A percentile compares a stretch with the other conserved stretches of the same genome.
Evolutionary conservation across 495 filamentous ascomycete species (phyloP).

Genomic region (Daldinia bambusicola): DNA sequence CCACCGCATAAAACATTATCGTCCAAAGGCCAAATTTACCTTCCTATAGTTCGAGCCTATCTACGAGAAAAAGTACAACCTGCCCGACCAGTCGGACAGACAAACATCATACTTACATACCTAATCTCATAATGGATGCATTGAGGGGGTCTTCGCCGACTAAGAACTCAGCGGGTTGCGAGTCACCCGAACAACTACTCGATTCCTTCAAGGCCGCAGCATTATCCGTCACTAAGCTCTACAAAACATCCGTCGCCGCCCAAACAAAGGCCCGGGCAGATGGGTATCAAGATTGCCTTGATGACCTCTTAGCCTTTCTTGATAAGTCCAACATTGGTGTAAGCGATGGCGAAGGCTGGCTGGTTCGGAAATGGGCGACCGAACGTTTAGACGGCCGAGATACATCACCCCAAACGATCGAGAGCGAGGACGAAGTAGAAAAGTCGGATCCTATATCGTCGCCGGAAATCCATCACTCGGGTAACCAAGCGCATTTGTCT

Average conservation of each 20-base stretch:
- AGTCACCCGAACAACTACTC: constrained; percentile 81
- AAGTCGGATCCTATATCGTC: constrained; percentile 68
- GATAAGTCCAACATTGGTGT: constrained; percentile 82
- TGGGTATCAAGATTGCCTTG: constrained; percentile 94
- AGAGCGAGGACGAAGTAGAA: constrained; percentile 79
- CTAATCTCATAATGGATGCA: constrained; percentile 39
- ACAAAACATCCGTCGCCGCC: constrained; percentile 85
- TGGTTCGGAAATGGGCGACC: constrained; percentile 83
- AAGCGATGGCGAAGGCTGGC: constrained; percentile 82
- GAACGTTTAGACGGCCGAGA: constrained; percentile 75
- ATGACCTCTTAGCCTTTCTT: constrained; percentile 85
- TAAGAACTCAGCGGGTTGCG: constrained; percentile 47
- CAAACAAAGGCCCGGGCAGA: constrained; percentile 76
- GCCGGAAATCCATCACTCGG: constrained; percentile 67
- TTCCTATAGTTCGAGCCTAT: constrained; percentile 11
- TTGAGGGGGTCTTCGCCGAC: constrained; percentile 48
- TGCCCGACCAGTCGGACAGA: not conserved
- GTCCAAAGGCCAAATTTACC: not conserved
- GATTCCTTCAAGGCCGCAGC: constrained; percentile 92
- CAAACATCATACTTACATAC: not conserved
- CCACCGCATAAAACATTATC: constrained; percentile 11
- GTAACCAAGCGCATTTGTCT: constrained; percentile 50
- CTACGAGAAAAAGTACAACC: not conserved
- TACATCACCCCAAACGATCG: constrained; percentile 55
- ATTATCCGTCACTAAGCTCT: constrained; percentile 93